Evolutionary conservation across 2,329 filamentous ascomycete genomes (phyloP), one percentile per base, ranked within the genome.

Genomic region (Stemphylium beticola): DNA sequence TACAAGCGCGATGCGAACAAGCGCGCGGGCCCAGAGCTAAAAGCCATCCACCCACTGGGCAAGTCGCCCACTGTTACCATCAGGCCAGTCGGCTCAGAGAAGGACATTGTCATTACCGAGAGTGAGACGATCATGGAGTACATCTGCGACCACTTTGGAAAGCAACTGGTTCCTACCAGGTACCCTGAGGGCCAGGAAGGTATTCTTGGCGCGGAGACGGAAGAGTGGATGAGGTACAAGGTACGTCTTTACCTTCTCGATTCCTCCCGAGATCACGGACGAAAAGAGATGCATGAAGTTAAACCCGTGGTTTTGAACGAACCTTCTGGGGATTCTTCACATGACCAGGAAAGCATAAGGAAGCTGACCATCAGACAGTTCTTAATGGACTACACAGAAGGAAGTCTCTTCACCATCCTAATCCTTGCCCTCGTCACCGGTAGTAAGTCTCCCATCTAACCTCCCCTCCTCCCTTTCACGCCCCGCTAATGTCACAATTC

Each of bases 61-160:
- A 96, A 96, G 74, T 92, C 91, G 1, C 93, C 93, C 0, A 78
- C 93, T 37, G 78, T 98, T 61, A 85, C 84, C 8, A 80, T 97
- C 64, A 78, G 85, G 57, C 74, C 77, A 1, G 75, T 81, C 1
- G 74, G 72, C 0, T 74, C 68, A 11, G 66, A 75, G 2, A 76
- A 82, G 57, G 83, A 83, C 1, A 60, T 86, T 29, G 83, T 93
- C 0, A 78, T 97, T 41, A 91, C 91, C 9, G 93, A 98, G 78
- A 93, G 89, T 39, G 92, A 84, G 5, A 83, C 87, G 54, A 93
- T 97, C 65, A 81, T 86, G 10, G 89, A 96, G 77, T 97, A 96
- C 73, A 80, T 97, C 20, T 83, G 85, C 65, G 90, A 95, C 49
- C 79, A 87, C 67, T 87, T 86, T 66, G 82, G 82, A 3, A 74